These are phyloP conservation scores for Cordyceps cicadae DNA, from an alignment of 2,329 filamentous ascomycete species.

Conservation along the genomic window DNA sequence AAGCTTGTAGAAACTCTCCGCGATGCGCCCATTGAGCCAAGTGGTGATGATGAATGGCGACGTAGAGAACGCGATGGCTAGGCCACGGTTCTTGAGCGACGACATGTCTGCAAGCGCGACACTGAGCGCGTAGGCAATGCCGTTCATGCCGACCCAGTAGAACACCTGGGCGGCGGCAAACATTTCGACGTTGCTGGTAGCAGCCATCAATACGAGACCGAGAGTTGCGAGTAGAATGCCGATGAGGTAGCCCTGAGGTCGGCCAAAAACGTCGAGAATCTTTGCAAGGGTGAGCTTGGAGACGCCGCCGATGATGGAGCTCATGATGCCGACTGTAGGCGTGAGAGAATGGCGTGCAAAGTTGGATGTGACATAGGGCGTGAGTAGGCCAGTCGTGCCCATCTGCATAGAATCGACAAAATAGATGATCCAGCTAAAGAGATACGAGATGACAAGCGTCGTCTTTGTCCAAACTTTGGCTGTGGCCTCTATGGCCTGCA, in stretches of 20 bases:
- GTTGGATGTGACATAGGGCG: conserved; percentile 25
- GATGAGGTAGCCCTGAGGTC: conserved; percentile 26
- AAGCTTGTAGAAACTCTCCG: conserved; percentile 32
- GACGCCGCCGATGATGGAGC: conserved; percentile 24
- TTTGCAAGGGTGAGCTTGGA: conserved; percentile 25
- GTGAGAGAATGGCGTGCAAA: conserved; percentile 31
- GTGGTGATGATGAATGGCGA: conserved; percentile 41
- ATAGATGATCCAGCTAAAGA: conserved; percentile 2
- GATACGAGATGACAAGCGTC: conserved; percentile 31
- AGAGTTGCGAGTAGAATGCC: conserved; percentile 29
- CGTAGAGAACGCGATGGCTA: conserved; percentile 23
- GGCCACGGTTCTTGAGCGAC: conserved; percentile 20
- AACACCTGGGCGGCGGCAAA: conserved; percentile 35
- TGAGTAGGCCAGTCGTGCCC: neutral
- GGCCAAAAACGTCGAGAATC: conserved; percentile 29
- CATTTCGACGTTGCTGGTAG: conserved; percentile 38
- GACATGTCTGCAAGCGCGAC: conserved; percentile 56
- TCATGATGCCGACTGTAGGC: conserved; percentile 36
- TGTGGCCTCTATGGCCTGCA: conserved; percentile 32
- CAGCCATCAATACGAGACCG: conserved; percentile 46
- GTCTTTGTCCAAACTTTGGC: conserved; percentile 31
- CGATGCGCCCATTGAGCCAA: conserved; percentile 50
- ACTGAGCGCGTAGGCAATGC: conserved; percentile 49
- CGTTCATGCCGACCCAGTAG: conserved; percentile 45
- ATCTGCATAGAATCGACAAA: neutral